Percentiles rank a stretch among this genome's conserved stretches.
Evolutionary conservation across 169 alveolate species (phyloP).

Genomic region (Hepatocystis sp.): DNA sequence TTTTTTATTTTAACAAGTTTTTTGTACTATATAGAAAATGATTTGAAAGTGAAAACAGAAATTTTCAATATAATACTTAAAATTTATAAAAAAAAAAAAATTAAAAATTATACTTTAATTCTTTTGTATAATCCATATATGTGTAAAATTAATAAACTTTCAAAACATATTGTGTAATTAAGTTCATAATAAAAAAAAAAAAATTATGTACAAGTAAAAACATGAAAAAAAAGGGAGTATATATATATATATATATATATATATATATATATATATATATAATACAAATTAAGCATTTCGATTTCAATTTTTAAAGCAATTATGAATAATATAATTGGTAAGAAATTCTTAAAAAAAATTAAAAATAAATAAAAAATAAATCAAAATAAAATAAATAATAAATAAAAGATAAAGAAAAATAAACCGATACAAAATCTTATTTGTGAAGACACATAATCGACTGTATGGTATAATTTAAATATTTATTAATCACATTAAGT

Average conservation of each 20-base stretch:
- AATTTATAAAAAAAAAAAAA: conserved; percentile 2
- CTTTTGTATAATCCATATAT: conserved; percentile 42
- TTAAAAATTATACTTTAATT: conserved; percentile 27
- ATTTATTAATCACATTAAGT: not conserved
- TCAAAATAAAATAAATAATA: no score
- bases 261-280: no score
- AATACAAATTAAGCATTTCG: no score
- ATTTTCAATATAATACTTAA: conserved; percentile 7
- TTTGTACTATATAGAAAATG: conserved; percentile 50
- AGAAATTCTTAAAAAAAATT: no score
- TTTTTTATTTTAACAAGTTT: conserved; percentile 50
- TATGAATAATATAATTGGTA: no score
- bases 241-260: no score
- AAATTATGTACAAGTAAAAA: not conserved
- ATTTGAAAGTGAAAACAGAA: conserved; percentile 19
- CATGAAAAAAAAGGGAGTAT: no score
- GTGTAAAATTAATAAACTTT: conserved; percentile 25
- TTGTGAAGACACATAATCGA: not conserved
- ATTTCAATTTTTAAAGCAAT: no score
- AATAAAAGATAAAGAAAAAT: no score
- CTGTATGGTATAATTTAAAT: not conserved
- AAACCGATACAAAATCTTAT: not conserved
- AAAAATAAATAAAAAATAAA: no score
- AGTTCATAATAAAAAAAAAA: not conserved
- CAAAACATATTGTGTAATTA: conserved; percentile 20